Conservation (phyloP, 2,329 filamentous ascomycete species). For the Apiospora hydei region DNA sequence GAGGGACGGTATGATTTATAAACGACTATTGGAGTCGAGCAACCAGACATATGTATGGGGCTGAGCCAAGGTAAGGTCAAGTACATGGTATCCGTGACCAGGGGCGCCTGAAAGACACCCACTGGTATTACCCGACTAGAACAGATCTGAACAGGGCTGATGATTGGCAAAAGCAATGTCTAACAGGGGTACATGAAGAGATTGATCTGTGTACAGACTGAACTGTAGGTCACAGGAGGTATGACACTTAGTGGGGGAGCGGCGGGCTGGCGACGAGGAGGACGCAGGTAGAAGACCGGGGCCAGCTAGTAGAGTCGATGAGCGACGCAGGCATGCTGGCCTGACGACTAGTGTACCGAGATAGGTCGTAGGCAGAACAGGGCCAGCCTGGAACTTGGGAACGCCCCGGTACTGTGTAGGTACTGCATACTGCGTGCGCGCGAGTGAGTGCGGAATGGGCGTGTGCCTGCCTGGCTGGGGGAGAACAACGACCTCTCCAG, state of each 20-base stretch:
- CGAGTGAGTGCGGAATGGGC: not conserved
- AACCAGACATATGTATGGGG: slow-evolving; percentile 22
- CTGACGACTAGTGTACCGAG: slow-evolving; percentile 22
- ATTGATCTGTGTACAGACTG: slow-evolving; percentile 21
- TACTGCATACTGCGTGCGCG: not conserved
- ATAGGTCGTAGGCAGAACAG: slow-evolving; percentile 19
- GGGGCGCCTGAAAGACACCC: slow-evolving; percentile 14
- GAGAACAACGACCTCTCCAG: slow-evolving; percentile 10
- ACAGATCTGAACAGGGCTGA: slow-evolving; percentile 26
- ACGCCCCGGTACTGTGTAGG: not conserved
- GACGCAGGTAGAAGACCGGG: slow-evolving; percentile 16
- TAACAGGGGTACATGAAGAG: slow-evolving; percentile 23
- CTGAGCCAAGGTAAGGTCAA: slow-evolving; percentile 12
- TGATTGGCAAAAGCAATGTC: slow-evolving; percentile 24
- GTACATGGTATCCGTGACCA: slow-evolving; percentile 10
- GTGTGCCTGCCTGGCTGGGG: slow-evolving; percentile 9
- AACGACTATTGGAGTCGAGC: slow-evolving; percentile 21
- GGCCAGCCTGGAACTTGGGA: slow-evolving; percentile 1
- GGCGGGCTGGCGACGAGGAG: slow-evolving; percentile 14
- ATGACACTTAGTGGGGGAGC: slow-evolving; percentile 19
- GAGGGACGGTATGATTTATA: slow-evolving; percentile 24
- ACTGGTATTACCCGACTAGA: slow-evolving; percentile 22
- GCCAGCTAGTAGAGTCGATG: slow-evolving; percentile 18
- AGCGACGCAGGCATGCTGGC: slow-evolving; percentile 19
- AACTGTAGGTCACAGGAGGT: slow-evolving; percentile 17